A percentile compares a stretch with the other conserved stretches of the same genome.
These are phyloP conservation scores for Noccaea caerulescens DNA, from an alignment of 345 rosid genomes.

Conservation along the genomic window DNA sequence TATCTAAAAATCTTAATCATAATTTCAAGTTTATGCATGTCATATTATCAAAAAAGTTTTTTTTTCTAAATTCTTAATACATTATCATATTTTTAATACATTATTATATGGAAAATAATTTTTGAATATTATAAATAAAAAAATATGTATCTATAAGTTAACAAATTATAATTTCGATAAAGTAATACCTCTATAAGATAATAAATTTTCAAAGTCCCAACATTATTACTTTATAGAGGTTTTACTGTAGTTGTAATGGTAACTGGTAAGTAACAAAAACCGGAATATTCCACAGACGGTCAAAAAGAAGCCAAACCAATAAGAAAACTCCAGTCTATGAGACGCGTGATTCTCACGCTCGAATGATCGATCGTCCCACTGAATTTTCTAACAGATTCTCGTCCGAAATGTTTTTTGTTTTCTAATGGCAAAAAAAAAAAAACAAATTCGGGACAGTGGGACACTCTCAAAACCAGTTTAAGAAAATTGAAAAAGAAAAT, in stretches of 20 bases:
- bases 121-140: no score
- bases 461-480: conserved; percentile 3
- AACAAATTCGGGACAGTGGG: neutral
- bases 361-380: conserved; percentile 4
- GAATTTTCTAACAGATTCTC: conserved; percentile 31
- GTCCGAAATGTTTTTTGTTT: conserved; percentile 22
- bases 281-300: conserved; percentile 8
- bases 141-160: no score
- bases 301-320: conserved; percentile 18
- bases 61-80: no score
- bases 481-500: neutral
- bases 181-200: no score
- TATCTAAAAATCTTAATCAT: no score
- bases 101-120: no score
- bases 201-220: no score
- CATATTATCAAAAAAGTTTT: no score
- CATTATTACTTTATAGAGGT: no score
- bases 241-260: neutral
- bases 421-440: neutral
- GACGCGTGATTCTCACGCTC: conserved; percentile 30
- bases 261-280: neutral
- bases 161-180: no score
- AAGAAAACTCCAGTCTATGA: neutral
- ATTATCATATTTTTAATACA: no score
- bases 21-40: no score